These are phyloP conservation scores for Colletotrichum paranaense DNA, from an alignment of 2,329 filamentous ascomycete genomes.

Conservation along the genomic window DNA sequence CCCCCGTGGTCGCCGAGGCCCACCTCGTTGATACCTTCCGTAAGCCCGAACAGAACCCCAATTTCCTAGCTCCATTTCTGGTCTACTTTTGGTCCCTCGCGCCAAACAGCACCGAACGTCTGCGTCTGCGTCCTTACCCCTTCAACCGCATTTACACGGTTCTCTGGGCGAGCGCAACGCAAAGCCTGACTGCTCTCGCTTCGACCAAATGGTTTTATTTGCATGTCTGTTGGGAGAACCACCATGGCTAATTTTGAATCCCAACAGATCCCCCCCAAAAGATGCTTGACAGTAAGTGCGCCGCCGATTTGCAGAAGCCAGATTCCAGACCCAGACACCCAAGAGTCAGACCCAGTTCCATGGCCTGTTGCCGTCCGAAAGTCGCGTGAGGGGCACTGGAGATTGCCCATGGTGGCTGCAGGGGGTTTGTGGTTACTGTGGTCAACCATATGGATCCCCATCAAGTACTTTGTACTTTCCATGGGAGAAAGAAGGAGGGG, in stretches of 20 bases:
- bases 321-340: slow-evolving; percentile 4
- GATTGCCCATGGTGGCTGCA: not conserved
- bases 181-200: not conserved
- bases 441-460: no score
- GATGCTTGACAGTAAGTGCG: slow-evolving; percentile 73
- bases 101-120: slow-evolving; percentile 5
- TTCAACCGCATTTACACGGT: no score
- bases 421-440: not conserved
- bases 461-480: no score
- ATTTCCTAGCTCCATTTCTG: slow-evolving; percentile 4
- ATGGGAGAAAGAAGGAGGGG: slow-evolving; percentile 28
- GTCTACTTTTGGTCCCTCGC: not conserved
- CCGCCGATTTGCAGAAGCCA: slow-evolving; percentile 25
- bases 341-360: not conserved
- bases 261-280: slow-evolving; percentile 70
- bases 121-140: no score
- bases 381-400: slow-evolving; percentile 35
- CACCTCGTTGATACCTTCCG: slow-evolving; percentile 81
- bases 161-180: not conserved
- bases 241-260: slow-evolving; percentile 13
- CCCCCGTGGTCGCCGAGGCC: slow-evolving; percentile 77
- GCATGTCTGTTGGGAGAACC: slow-evolving; percentile 21
- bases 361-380: slow-evolving; percentile 25
- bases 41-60: slow-evolving; percentile 52
- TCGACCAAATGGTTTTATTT: not conserved